Conservation (phyloP, 75 land plant species). For the Pinus albicaulis region DNA sequence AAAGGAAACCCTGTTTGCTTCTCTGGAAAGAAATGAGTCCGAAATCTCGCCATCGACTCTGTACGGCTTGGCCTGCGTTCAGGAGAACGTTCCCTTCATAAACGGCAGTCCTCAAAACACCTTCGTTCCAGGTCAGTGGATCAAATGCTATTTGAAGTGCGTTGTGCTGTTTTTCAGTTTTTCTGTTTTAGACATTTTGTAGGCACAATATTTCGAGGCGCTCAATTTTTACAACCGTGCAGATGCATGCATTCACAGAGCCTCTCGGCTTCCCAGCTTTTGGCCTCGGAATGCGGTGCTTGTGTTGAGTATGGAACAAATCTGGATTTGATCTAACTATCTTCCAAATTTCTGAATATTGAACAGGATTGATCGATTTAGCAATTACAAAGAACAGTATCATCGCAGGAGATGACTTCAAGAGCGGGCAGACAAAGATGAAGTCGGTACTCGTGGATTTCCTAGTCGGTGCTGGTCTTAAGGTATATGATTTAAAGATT, state of each 20-base stretch:
- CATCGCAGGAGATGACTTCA: slow-evolving; percentile 58
- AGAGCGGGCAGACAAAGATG: slow-evolving; percentile 55
- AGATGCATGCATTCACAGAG: no score
- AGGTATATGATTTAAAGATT: slow-evolving; percentile 19
- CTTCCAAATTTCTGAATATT: not conserved
- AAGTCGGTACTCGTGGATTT: slow-evolving; percentile 57
- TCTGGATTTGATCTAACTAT: not conserved
- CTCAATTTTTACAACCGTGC: no score
- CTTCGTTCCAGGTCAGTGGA: slow-evolving; percentile 41
- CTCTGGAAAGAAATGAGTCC: slow-evolving; percentile 30
- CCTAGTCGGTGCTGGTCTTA: slow-evolving; percentile 55
- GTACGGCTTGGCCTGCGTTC: slow-evolving; percentile 45
- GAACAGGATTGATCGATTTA: slow-evolving; percentile 39
- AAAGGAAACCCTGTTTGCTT: slow-evolving; percentile 35
- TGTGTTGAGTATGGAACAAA: not conserved
- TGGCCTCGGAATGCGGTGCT: not conserved
- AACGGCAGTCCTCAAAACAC: slow-evolving; percentile 62
- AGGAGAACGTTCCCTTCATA: slow-evolving; percentile 47
- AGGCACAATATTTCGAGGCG: no score
- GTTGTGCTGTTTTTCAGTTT: not conserved
- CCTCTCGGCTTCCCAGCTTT: not conserved
- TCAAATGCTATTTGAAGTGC: not conserved
- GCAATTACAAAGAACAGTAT: slow-evolving; percentile 31
- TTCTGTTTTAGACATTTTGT: not conserved
- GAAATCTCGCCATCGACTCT: slow-evolving; percentile 53